Conservation (phyloP, 106 monocot species). For the Xerophyta viscosa region DNA sequence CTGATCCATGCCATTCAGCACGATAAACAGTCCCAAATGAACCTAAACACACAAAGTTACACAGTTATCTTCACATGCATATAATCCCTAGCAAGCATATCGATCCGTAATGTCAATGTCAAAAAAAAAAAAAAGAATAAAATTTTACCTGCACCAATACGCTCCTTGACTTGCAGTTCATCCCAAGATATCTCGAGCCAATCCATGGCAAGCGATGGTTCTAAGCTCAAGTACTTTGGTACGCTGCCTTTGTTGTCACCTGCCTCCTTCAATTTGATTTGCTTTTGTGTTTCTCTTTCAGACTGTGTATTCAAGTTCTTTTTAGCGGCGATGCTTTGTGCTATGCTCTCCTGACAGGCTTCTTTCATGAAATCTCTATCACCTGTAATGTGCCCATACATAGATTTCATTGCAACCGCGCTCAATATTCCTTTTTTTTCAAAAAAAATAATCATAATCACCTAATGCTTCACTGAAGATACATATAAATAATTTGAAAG, state of each 20-base stretch:
- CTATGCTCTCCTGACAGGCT: slow-evolving; percentile 5
- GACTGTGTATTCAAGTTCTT: slow-evolving; percentile 12
- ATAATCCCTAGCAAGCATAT: neutral
- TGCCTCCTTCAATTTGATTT: slow-evolving; percentile 13
- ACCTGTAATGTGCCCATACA: slow-evolving; percentile 5
- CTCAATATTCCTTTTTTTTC: neutral
- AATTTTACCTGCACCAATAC: slow-evolving; percentile 70
- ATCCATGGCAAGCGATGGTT: slow-evolving; percentile 59
- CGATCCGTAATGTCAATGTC: neutral
- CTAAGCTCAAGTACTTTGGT: slow-evolving; percentile 38
- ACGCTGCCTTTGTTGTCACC: slow-evolving; percentile 5
- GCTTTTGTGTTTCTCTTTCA: slow-evolving; percentile 13
- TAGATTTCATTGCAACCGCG: slow-evolving; percentile 4
- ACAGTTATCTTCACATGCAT: slow-evolving; percentile 1
- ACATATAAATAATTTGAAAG: too few species aligned
- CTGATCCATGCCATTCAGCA: slow-evolving; percentile 90
- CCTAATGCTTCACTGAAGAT: neutral
- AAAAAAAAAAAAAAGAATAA: slow-evolving; percentile 9
- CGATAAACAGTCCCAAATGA: slow-evolving; percentile 83
- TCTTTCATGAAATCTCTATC: slow-evolving; percentile 7
- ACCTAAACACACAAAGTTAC: slow-evolving; percentile 21
- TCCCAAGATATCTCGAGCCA: slow-evolving; percentile 89
- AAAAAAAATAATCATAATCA: neutral
- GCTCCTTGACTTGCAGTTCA: slow-evolving; percentile 63
- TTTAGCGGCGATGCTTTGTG: neutral